phyloP scores from a whole-genome alignment of 495 filamentous ascomycete species.

The Thozetella sp. region DNA sequence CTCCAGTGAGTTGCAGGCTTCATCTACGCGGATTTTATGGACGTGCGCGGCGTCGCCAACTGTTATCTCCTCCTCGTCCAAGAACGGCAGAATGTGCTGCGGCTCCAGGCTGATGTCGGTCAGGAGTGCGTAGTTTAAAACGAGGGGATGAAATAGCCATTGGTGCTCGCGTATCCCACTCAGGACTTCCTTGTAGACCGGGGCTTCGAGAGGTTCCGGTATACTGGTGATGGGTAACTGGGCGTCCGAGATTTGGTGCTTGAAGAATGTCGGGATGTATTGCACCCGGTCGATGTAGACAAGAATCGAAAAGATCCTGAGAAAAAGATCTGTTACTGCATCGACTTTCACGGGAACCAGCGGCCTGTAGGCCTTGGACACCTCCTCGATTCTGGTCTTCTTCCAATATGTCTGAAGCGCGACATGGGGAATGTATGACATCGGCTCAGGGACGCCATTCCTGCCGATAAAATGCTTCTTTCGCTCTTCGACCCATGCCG shows the following conservation, averaged over 20 bases:
- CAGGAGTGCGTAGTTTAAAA: slow-evolving; percentile 10
- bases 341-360: slow-evolving; percentile 10
- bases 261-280: slow-evolving; percentile 6
- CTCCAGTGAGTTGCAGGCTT: slow-evolving; percentile 17
- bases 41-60: slow-evolving; percentile 15
- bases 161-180: slow-evolving; percentile 25
- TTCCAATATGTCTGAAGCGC: slow-evolving; percentile 9
- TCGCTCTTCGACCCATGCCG: not conserved
- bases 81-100: slow-evolving; percentile 24
- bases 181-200: slow-evolving; percentile 15
- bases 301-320: slow-evolving; percentile 11
- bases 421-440: not conserved
- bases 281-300: slow-evolving; percentile 5
- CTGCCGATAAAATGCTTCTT: not conserved
- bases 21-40: slow-evolving; percentile 25
- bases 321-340: slow-evolving; percentile 2
- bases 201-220: slow-evolving; percentile 2
- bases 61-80: slow-evolving; percentile 8
- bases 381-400: not conserved
- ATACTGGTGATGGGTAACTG: slow-evolving; percentile 6
- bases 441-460: slow-evolving; percentile 6
- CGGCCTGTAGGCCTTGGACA: slow-evolving; percentile 3
- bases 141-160: slow-evolving; percentile 29
- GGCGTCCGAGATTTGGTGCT: slow-evolving; percentile 8
- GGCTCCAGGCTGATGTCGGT: slow-evolving; percentile 15